phyloP scores from a whole-genome alignment of 192 early-diverging fungal species.

The Linnemannia schmuckeri region DNA sequence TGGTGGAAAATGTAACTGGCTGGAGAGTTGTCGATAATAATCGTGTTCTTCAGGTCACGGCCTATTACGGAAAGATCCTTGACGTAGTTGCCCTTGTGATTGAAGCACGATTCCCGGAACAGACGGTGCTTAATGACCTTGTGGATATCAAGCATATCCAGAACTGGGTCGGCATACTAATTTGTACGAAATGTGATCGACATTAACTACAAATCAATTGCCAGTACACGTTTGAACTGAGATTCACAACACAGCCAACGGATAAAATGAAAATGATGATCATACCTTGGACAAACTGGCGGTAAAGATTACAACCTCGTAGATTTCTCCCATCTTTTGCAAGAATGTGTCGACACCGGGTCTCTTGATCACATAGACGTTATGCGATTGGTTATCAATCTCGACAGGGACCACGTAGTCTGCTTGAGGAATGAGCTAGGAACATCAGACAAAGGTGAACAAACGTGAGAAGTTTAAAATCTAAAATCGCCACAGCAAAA shows the following conservation, averaged over 20 bases:
- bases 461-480: neutral
- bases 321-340: conserved; percentile 85
- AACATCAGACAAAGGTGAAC: neutral
- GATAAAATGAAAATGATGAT: neutral
- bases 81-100: conserved; percentile 97
- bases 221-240: neutral
- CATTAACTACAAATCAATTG: neutral
- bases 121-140: conserved; percentile 91
- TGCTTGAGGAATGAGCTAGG: conserved; percentile 70
- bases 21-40: conserved; percentile 97
- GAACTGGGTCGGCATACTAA: conserved; percentile 98
- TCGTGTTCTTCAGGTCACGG: conserved; percentile 82
- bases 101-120: conserved; percentile 95
- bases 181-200: conserved; percentile 11
- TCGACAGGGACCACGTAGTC: conserved; percentile 96
- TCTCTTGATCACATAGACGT: conserved; percentile 96
- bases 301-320: conserved; percentile 96
- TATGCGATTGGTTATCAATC: conserved; percentile 91
- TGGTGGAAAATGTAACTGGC: conserved; percentile 97
- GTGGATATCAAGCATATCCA: conserved; percentile 91
- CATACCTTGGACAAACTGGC: conserved; percentile 90
- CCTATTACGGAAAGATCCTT: conserved; percentile 96
- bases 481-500: neutral
- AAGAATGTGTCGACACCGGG: conserved; percentile 97
- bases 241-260: neutral